Percentiles rank a stretch among this genome's conserved stretches.
Conservation (phyloP, 2,329 filamentous ascomycete species). For the Exophiala sideris region DNA sequence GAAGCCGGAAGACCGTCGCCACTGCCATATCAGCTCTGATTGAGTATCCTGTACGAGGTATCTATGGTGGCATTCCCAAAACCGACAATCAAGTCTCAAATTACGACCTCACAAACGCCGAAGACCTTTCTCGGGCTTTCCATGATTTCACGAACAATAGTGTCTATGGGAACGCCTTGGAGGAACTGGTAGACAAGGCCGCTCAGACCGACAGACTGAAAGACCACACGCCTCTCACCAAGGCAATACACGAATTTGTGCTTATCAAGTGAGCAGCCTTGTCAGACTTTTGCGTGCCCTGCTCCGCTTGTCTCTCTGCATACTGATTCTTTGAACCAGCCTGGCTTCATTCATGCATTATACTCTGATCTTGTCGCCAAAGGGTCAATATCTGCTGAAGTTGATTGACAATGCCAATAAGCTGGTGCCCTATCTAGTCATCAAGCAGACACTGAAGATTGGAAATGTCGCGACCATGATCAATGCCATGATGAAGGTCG, state of each 20-base stretch:
- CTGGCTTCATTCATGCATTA: conserved; percentile 72
- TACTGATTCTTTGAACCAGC: conserved; percentile 39
- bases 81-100: conserved; percentile 31
- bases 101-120: conserved; percentile 59
- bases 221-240: conserved; percentile 59
- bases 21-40: conserved; percentile 68
- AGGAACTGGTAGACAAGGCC: conserved; percentile 62
- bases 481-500: conserved; percentile 66
- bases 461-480: conserved; percentile 82
- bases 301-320: neutral
- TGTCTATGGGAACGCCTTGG: conserved; percentile 65
- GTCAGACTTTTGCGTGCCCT: conserved; percentile 8
- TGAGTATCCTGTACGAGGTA: conserved; percentile 65
- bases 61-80: conserved; percentile 58
- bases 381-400: conserved; percentile 70
- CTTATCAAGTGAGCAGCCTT: conserved; percentile 62
- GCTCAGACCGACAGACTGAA: conserved; percentile 61
- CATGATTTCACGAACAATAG: conserved; percentile 63
- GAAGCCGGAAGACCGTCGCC: conserved; percentile 69
- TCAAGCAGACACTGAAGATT: conserved; percentile 69
- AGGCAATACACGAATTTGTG: conserved; percentile 64
- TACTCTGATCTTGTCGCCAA: conserved; percentile 67
- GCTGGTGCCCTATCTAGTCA: conserved; percentile 67
- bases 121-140: conserved; percentile 63
- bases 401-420: conserved; percentile 68